A percentile compares a stretch with the other conserved stretches of the same genome.
These are phyloP conservation scores for Globisporangium viniferum DNA, from an alignment of 352 stramenopile genomes.

Conservation along the genomic window DNA sequence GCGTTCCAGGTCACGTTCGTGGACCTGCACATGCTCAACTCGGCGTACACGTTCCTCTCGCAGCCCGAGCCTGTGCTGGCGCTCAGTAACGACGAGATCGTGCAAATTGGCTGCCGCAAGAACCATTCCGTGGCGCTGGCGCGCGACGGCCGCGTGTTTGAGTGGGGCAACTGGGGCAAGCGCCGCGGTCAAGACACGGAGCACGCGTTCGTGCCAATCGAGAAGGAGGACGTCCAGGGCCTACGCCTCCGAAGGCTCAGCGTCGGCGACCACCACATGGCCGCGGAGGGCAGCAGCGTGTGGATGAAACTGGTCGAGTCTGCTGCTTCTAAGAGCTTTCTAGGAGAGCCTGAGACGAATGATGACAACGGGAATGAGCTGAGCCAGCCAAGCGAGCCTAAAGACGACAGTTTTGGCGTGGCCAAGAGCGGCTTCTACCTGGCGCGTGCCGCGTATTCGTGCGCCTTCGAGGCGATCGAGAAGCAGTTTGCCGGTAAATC, in stretches of 20 bases:
- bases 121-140: constrained; percentile 61
- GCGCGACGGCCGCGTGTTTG: constrained; percentile 37
- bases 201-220: constrained; percentile 55
- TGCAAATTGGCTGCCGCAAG: constrained; percentile 46
- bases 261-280: constrained; percentile 35
- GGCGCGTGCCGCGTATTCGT: constrained; percentile 25
- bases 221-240: constrained; percentile 19
- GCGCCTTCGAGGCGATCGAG: constrained; percentile 25
- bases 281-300: constrained; percentile 59
- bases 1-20: constrained; percentile 64
- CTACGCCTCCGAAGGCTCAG: constrained; percentile 16
- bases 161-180: constrained; percentile 75
- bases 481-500: constrained; percentile 8
- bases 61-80: constrained; percentile 61
- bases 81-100: constrained; percentile 37
- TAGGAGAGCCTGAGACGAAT: constrained; percentile 14
- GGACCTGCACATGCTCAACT: constrained; percentile 60
- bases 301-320: constrained; percentile 39
- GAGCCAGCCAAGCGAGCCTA: background rate
- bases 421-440: constrained; percentile 21
- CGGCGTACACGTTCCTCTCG: constrained; percentile 61
- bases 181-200: constrained; percentile 39
- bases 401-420: constrained; percentile 2
- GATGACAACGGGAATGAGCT: background rate
- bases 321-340: background rate